These are phyloP conservation scores for Eimeria sp. DNA, from an alignment of 169 alveolate species.

Conservation along the genomic window DNA sequence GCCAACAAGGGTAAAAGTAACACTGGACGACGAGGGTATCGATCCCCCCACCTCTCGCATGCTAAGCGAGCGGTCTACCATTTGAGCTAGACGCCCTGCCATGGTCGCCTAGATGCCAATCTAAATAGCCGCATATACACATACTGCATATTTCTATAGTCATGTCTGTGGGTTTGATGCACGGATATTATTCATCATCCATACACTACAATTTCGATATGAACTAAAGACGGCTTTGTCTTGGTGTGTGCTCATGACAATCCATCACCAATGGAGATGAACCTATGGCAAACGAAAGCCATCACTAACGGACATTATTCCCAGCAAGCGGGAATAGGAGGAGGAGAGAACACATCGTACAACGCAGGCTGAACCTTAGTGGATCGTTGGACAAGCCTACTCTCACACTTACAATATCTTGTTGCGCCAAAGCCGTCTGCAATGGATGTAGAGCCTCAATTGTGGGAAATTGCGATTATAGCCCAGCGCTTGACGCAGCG, in stretches of 20 bases:
- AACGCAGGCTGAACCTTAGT: slow-evolving; percentile 82
- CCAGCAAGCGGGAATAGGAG: not conserved
- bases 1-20: too few species aligned
- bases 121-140: too few species aligned
- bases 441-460: slow-evolving; percentile 27
- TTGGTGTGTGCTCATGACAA: too few species aligned
- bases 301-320: too few species aligned
- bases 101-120: too few species aligned
- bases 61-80: slow-evolving; percentile 99
- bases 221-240: too few species aligned
- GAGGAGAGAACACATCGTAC: not conserved
- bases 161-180: too few species aligned
- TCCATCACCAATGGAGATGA: too few species aligned
- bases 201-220: too few species aligned
- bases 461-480: slow-evolving; percentile 47
- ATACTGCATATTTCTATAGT: too few species aligned
- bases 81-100: slow-evolving; percentile 99
- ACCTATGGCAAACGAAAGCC: too few species aligned
- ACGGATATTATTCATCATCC: too few species aligned
- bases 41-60: slow-evolving; percentile 99
- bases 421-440: slow-evolving; percentile 80
- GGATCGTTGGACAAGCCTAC: slow-evolving; percentile 85
- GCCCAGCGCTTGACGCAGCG: slow-evolving; percentile 15
- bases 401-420: slow-evolving; percentile 83
- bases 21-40: slow-evolving; percentile 99